phyloP scores from a whole-genome alignment of 106 monocot species.

The Dendrobium huoshanense region DNA sequence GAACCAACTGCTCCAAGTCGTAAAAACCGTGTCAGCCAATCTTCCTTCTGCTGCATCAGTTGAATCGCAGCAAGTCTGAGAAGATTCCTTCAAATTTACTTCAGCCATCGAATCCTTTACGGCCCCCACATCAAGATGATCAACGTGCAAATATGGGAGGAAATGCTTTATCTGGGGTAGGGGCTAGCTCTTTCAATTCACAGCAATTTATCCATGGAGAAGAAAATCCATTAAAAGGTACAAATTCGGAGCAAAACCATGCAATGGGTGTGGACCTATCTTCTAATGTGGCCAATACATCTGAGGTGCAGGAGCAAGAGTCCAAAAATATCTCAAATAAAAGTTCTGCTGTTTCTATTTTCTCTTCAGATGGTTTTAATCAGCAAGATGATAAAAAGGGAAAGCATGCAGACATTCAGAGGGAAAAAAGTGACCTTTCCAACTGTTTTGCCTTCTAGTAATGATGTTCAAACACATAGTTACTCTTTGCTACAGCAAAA shows the following conservation, averaged over 20 bases:
- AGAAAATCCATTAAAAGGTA: constrained; percentile 20
- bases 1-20: constrained; percentile 18
- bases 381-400: constrained; percentile 15
- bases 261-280: constrained; percentile 9
- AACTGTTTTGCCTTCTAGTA: constrained; percentile 16
- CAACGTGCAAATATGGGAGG: constrained; percentile 20
- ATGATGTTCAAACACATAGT: constrained; percentile 31
- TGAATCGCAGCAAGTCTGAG: constrained; percentile 35
- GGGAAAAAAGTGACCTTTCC: constrained; percentile 13
- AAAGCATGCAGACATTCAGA: too few species aligned
- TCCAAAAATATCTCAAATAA: constrained; percentile 27
- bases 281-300: constrained; percentile 9
- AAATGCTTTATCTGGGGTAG: constrained; percentile 28
- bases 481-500: constrained; percentile 76
- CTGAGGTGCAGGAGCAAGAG: constrained; percentile 26
- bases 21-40: constrained; percentile 15
- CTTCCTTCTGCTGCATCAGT: constrained; percentile 23
- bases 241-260: constrained; percentile 22
- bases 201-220: constrained; percentile 25
- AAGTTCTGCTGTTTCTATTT: constrained; percentile 11
- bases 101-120: constrained; percentile 35
- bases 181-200: constrained; percentile 25
- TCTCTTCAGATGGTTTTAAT: constrained; percentile 21
- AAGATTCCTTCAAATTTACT: constrained; percentile 35
- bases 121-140: constrained; percentile 27